Evolutionary conservation across 169 alveolate genomes (phyloP).

Genomic region (Miamiensis avidus): DNA sequence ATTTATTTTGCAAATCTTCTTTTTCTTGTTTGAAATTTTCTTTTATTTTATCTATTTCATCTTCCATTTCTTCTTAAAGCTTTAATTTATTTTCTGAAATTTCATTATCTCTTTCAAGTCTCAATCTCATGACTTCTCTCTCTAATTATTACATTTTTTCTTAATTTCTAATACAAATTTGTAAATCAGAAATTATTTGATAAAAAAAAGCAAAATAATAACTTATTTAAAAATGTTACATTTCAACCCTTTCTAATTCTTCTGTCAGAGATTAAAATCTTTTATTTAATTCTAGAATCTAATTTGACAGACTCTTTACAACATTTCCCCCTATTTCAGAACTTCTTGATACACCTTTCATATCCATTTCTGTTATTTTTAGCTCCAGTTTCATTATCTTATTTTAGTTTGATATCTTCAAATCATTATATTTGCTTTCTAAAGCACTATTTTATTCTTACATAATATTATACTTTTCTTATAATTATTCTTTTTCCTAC

Average conservation of each 20-base stretch:
- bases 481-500: constrained; percentile 43
- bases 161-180: constrained; percentile 25
- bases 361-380: constrained; percentile 37
- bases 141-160: constrained; percentile 24
- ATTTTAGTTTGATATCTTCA: constrained; percentile 33
- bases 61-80: constrained; percentile 37
- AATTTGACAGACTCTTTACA: constrained; percentile 49
- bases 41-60: constrained; percentile 34
- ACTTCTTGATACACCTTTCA: constrained; percentile 49
- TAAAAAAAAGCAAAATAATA: constrained; percentile 26
- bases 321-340: constrained; percentile 43
- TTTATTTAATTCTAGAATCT: constrained; percentile 26
- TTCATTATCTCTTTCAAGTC: constrained; percentile 17
- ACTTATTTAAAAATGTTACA: constrained; percentile 1
- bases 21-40: constrained; percentile 13
- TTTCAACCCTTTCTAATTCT: constrained; percentile 1
- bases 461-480: constrained; percentile 34
- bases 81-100: constrained; percentile 12
- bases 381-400: constrained; percentile 40
- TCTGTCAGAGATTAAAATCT: background rate
- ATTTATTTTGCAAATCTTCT: constrained; percentile 8
- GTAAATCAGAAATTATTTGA: constrained; percentile 6
- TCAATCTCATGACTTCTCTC: constrained; percentile 25
- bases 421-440: constrained; percentile 37
- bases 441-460: constrained; percentile 48